Base-by-base conservation (phyloP, 1,284 basidiomycete species). In the Meripilus lineatus region DNA sequence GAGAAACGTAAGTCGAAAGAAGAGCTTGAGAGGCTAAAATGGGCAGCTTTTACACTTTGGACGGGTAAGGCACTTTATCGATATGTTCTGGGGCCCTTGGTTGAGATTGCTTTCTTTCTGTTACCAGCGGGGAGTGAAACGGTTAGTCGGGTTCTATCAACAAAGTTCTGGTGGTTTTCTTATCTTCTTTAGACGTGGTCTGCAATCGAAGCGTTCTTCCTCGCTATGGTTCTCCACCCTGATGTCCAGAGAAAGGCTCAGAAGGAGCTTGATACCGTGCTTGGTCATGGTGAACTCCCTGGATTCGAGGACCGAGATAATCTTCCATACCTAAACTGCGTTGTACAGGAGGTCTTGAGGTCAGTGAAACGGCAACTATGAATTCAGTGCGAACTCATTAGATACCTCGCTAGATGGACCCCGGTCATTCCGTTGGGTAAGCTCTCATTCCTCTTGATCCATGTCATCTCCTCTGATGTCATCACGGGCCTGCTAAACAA, bases 371-470 rank as follows among this genome's bases (percentile, higher is more conserved):
- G 26, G 13, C 22, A 30, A 10, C 6, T n/a, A 32, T 41, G 5
- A 8, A 17, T 5, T 37, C 25, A n/a, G n/a, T n/a, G n/a, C n/a
- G n/a, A n/a, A n/a, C n/a, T n/a, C n/a, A n/a, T n/a, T n/a, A n/a
- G n/a, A n/a, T n/a, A n/a, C n/a, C n/a, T n/a, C n/a, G n/a, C n/a
- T n/a, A n/a, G 64, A 17, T 69, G 58, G 65, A 60, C 65, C 45
- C 61, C 58, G 6, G 48, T 51, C 4, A 56, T 59, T 0, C 58
- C 57, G 0, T 50, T 62, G 11, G 58, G 53, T 45, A 21, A 23
- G 54, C 41, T 17, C 15, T n/a, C 13, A 32, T 28, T n/a, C 13
- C 17, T 20, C 7, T 17, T 13, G 22, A 14, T 30, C 28, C 28
- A 30, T 21, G 4, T 36, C 28, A 26, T 32, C 2, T 11, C 17